phyloP scores from a whole-genome alignment of 176 grass and related monocot species.

The Lolium perenne region DNA sequence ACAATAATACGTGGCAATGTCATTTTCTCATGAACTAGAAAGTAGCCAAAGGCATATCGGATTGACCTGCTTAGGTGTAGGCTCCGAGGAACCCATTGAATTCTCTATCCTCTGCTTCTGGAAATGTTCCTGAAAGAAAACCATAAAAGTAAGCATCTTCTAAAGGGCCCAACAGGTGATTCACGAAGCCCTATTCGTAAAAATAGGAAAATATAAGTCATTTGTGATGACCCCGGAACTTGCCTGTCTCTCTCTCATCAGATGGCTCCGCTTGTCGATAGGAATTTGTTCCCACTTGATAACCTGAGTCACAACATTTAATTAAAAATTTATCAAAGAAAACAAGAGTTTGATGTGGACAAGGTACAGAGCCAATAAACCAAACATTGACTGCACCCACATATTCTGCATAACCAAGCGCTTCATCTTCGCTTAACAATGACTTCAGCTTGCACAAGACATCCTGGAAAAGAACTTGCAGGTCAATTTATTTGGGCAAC shows the following conservation, averaged over 20 bases:
- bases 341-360: constrained; percentile 19
- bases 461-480: constrained; percentile 58
- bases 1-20: neutral
- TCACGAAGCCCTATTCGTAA: neutral
- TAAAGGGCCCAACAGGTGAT: neutral
- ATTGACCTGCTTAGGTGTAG: constrained; percentile 92
- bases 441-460: constrained; percentile 83
- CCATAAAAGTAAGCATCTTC: constrained; percentile 29
- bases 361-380: neutral
- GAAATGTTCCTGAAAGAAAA: constrained; percentile 58
- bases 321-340: neutral
- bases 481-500: constrained; percentile 35
- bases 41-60: constrained; percentile 2
- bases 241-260: constrained; percentile 91
- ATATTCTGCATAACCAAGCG: constrained; percentile 78
- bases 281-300: constrained; percentile 99
- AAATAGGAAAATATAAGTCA: constrained; percentile 22
- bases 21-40: constrained; percentile 12
- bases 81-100: constrained; percentile 87
- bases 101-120: constrained; percentile 92
- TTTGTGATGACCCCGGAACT: constrained; percentile 26
- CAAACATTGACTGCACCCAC: constrained; percentile 54
- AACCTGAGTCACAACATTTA: constrained; percentile 53
- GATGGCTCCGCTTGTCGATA: constrained; percentile 62
- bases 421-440: constrained; percentile 74